These are phyloP conservation scores for Aspergillus incahuasiensis DNA, from an alignment of 495 filamentous ascomycete genomes.

Conservation along the genomic window DNA sequence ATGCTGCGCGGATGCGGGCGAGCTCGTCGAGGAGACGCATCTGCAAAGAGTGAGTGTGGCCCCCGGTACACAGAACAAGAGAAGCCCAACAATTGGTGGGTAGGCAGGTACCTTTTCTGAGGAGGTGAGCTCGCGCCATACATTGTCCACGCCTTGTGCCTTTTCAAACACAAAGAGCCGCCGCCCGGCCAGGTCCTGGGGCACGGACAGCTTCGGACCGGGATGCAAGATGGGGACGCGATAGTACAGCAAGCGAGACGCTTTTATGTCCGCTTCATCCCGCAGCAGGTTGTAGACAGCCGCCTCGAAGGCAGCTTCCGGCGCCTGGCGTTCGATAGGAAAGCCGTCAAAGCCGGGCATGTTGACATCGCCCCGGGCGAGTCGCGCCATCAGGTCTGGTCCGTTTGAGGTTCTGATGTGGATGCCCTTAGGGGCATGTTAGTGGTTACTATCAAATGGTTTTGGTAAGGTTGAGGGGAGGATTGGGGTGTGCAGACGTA, in stretches of 20 bases:
- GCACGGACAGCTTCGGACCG: background rate
- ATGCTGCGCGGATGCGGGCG: background rate
- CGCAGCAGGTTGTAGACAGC: background rate
- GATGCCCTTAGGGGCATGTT: background rate
- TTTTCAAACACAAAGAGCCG: background rate
- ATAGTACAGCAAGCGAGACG: background rate
- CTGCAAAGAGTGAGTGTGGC: background rate
- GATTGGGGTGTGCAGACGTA: no score
- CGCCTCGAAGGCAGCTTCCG: background rate
- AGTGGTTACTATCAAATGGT: no score
- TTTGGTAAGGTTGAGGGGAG: no score
- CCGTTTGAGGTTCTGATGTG: background rate
- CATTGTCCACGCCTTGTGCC: background rate
- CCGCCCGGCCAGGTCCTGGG: background rate
- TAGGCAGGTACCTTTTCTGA: no score
- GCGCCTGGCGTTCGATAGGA: background rate
- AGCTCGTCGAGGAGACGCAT: background rate
- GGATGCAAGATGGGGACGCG: background rate
- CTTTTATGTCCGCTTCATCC: background rate
- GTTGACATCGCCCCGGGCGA: background rate
- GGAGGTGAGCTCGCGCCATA: background rate
- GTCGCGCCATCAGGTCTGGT: background rate
- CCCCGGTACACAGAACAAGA: no score
- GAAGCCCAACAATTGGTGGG: no score
- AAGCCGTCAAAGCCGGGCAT: background rate